Evolutionary conservation across 139 green algal species (phyloP).

Genomic region (Pycnococcus provasolii): DNA sequence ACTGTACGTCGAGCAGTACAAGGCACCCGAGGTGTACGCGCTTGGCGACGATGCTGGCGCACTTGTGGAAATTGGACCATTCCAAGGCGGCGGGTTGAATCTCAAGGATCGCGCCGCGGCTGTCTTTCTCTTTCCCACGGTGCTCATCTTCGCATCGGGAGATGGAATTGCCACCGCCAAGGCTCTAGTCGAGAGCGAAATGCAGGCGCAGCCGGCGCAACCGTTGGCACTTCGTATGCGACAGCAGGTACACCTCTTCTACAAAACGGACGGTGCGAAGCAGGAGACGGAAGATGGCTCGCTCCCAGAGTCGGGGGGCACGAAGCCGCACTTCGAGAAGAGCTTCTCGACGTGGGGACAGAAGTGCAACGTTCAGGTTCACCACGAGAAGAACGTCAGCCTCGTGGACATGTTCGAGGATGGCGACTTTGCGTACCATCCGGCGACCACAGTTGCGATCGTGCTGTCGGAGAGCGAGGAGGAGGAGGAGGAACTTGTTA

Average conservation of each 20-base stretch:
- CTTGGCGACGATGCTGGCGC: slow-evolving; percentile 5
- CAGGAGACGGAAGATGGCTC: slow-evolving; percentile 15
- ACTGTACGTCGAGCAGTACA: too few relatives aligned
- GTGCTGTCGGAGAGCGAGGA: slow-evolving; percentile 5
- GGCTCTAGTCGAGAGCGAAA: slow-evolving; percentile 28
- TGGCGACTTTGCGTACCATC: slow-evolving; percentile 33
- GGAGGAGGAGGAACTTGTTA: background rate
- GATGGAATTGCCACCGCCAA: slow-evolving; percentile 22
- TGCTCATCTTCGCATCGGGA: slow-evolving; percentile 28
- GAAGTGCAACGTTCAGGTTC: slow-evolving; percentile 10
- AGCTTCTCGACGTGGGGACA: slow-evolving; percentile 23
- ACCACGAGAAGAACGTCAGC: slow-evolving; percentile 24
- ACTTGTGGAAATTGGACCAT: slow-evolving; percentile 23
- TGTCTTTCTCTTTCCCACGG: slow-evolving; percentile 29
- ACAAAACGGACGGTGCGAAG: slow-evolving; percentile 4
- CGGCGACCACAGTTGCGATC: slow-evolving; percentile 24
- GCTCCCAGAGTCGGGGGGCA: slow-evolving; percentile 21
- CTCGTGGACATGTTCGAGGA: slow-evolving; percentile 26
- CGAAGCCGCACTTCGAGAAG: slow-evolving; percentile 15
- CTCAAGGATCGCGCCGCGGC: slow-evolving; percentile 14
- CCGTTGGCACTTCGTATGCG: slow-evolving; percentile 21
- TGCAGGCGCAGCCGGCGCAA: slow-evolving; percentile 8
- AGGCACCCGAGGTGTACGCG: too few relatives aligned
- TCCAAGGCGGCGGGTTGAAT: slow-evolving; percentile 23
- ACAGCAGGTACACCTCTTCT: slow-evolving; percentile 26